Evolutionary conservation across 164 flowering plant genomes (phyloP).

Genomic region (Vitis cinerea): DNA sequence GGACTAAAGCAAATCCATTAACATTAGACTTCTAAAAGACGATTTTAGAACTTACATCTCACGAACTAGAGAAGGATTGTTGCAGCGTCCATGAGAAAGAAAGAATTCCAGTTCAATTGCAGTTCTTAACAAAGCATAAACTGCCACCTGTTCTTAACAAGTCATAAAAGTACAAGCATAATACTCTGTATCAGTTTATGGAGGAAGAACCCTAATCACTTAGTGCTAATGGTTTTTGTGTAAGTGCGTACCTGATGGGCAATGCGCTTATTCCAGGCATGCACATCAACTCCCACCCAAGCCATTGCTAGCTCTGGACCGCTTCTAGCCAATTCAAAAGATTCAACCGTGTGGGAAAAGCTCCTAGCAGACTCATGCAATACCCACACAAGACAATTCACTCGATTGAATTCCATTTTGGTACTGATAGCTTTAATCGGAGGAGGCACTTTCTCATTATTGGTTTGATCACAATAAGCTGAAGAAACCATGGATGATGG

Average conservation of each 20-base stretch:
- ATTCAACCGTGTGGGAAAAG: slow-evolving; percentile 43
- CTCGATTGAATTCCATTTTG: slow-evolving; percentile 29
- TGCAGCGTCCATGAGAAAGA: slow-evolving; percentile 36
- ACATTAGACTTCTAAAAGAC: background rate
- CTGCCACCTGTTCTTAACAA: slow-evolving; percentile 58
- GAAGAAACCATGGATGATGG: slow-evolving; percentile 23
- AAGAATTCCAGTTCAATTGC: slow-evolving; percentile 36
- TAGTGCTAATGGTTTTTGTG: background rate
- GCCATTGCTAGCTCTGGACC: slow-evolving; percentile 57
- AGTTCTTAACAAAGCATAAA: slow-evolving; percentile 53
- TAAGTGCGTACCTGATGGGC: slow-evolving; percentile 49
- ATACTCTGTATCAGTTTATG: background rate
- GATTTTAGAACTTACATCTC: slow-evolving; percentile 42
- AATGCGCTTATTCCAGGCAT: slow-evolving; percentile 59
- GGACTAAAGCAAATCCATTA: background rate
- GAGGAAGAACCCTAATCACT: background rate
- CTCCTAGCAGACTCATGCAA: slow-evolving; percentile 61
- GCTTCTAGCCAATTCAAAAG: slow-evolving; percentile 33
- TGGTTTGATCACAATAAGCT: slow-evolving; percentile 19
- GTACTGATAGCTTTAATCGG: slow-evolving; percentile 2
- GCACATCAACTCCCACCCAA: slow-evolving; percentile 68
- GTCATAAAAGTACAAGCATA: background rate
- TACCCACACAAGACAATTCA: slow-evolving; percentile 45
- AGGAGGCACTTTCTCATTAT: slow-evolving; percentile 13
- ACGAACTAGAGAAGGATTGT: slow-evolving; percentile 31